Evolutionary conservation across 805 yeast genomes (phyloP), one percentile per base, ranked within the genome.

Genomic region (Candida caryicola): DNA sequence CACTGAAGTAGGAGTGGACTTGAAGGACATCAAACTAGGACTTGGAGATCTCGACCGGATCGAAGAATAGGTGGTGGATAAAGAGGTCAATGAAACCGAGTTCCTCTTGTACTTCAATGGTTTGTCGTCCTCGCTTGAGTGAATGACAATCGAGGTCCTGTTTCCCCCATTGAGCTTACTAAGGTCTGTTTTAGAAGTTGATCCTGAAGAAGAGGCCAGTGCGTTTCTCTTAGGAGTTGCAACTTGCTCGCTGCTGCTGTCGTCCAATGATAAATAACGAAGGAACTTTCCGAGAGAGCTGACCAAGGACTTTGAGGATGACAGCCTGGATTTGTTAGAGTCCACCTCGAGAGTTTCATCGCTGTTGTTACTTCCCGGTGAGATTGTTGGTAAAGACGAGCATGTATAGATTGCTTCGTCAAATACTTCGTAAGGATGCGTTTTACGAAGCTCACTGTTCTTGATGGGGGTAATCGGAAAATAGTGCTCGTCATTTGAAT

Each of bases 361-460:
- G 14, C 15, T 17, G n/a, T 17, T 23, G n/a, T 30, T 29, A 7
- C 33, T 31, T 1, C 39, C 40, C 3, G 52, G 45, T 3, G 51
- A 7, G 25, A 21, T 28, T 15, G 43, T 43, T 12, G 60, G 54
- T 30, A 54, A 39, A 12, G 58, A 41, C 6, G 59, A 46, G 33
- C 60, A 55, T 1, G 56, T 66, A 54, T 80, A 81, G 23, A 78
- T 69, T 1, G 84, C 81, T 49, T 81, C 87, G 55, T 81, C 87
- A 35, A 81, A 69, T 2, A 81, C 70, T 46, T 81, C 87, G 54
- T 70, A 81, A 0, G 85, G 74, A 54, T 77, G 81, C 1, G 77
- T 69, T 45, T 76, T 74, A 27, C 74, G 57, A 28, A 68, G 55
- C 40, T 66, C 71, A 36, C 68, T 59, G 7, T 60, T 46, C 33